A percentile compares a stretch with the other conserved stretches of the same genome.
phyloP scores from a whole-genome alignment of 805 yeast species.

The Komagataella pseudopastoris region DNA sequence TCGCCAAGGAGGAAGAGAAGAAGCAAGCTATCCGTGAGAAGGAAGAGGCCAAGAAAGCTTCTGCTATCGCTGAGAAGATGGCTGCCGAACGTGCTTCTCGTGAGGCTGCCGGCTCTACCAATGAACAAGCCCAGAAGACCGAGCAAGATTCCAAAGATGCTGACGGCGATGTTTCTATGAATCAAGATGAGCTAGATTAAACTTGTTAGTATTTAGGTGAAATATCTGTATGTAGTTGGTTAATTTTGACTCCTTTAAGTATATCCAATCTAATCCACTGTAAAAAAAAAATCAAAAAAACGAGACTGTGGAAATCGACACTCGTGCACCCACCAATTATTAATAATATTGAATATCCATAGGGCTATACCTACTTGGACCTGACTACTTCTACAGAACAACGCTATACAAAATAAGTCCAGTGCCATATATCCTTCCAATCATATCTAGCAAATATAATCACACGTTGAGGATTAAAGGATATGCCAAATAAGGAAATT shows the following conservation, averaged over 20 bases:
- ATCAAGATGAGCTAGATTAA: constrained; percentile 13
- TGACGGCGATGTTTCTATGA: constrained; percentile 24
- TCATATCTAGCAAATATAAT: not conserved
- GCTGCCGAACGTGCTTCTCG: constrained; percentile 64
- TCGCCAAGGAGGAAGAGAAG: constrained; percentile 90
- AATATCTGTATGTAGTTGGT: not conserved
- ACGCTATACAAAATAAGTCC: not conserved
- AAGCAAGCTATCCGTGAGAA: constrained; percentile 78
- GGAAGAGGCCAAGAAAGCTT: constrained; percentile 77
- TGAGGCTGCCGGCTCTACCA: constrained; percentile 4
- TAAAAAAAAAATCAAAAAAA: not conserved
- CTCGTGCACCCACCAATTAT: not conserved
- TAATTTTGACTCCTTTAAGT: not conserved
- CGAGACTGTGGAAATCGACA: not conserved
- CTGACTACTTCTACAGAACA: not conserved
- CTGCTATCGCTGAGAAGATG: constrained; percentile 70
- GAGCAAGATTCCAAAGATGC: constrained; percentile 14
- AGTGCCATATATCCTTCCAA: constrained; percentile 1
- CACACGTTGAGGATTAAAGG: not conserved
- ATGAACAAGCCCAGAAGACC: constrained; percentile 16
- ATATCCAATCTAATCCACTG: not conserved
- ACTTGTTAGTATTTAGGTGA: not conserved
- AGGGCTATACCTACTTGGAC: not conserved
- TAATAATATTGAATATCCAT: not conserved
- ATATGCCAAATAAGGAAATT: not conserved